Base-by-base conservation (phyloP, 768 basidiomycete genomes). In the Lentinula edodes region DNA sequence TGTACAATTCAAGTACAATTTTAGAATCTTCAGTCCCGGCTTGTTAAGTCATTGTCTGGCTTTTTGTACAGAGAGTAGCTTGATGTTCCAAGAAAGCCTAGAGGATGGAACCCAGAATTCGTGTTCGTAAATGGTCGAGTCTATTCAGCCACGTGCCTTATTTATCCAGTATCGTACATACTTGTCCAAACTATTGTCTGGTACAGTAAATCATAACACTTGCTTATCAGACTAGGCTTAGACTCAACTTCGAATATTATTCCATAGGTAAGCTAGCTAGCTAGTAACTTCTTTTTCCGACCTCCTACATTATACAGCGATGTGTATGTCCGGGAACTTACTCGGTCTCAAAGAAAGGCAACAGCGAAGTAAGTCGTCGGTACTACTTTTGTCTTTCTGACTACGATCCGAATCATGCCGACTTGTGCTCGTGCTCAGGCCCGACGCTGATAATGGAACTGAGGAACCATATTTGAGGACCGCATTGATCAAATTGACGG, bases 381-480 rank as follows among this genome's bases (percentile, higher is more conserved):
- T 13, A 9, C n/a, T 18, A n/a, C 42, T n/a, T 5, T 43, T n/a
- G 16, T 43, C 16, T 43, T 43, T n/a, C 16, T 43, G 13, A 43
- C 16, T 15, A 12, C 12, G 39, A 39, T 39, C 39, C 39, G 39
- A 39, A 39, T 28, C 28, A 28, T 28, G 28, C 28, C 28, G 39
- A 10, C 23, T 50, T 48, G 18, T 41, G 52, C 56, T 78, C 72
- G 65, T 78, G 75, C 6, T 73, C 64, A 48, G 73, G 68, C 42
- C 79, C 65, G 32, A 68, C 65, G 38, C 65, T 64, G 42, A 74
- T 64, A n/a, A 78, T 28, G 28, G 28, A 28, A 28, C 3, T 28
- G 28, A 28, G 28, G 28, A 28, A 28, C 28, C 28, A 28, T 3
- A 28, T 28, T 71, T 43, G 34, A 52, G 38, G 36, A n/a, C 53